Evolutionary conservation across 2,329 filamentous ascomycete species (phyloP), one percentile per base, ranked within the genome.

Genomic region (Endocalyx cinctus): DNA sequence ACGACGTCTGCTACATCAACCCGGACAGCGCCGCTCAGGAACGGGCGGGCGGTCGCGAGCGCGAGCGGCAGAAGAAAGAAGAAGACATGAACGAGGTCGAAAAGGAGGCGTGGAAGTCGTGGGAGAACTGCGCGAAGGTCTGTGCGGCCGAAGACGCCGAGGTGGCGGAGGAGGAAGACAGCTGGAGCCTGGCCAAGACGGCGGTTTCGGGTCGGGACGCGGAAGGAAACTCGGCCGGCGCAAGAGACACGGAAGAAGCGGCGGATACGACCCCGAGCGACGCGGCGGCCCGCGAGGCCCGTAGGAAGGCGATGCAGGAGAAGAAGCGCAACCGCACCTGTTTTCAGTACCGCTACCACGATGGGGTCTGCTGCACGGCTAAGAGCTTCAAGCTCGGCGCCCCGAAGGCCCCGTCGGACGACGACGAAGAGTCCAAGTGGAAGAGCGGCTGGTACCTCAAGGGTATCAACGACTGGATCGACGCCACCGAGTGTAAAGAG

Each of bases 391-490:
- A 64, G 45, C 51, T 69, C 5, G 67, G 67, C 17, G 50, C 55
- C 22, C 65, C 66, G 8, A 57, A 53, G 41, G n/a, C n/a, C n/a
- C 19, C 43, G n/a, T 45, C 48, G 18, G 47, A 40, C 8, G 48
- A 51, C n/a, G 43, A 52, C 20, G 22, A 48, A 6, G 55, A 55
- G 26, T 51, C 49, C 10, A 57, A 48, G 22, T 64, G 60, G 56
- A 47, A 43, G 38, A 69, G 66, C 30, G 67, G 67, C 2, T 70
- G 67, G 67, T 61, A 69, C 37, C 44, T 67, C 20, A 54, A 64
- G 32, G 66, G 67, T 25, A 70, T 70, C 48, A 56, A 63, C 25
- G 59, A 67, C 38, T 71, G 67, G 67, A 65, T 69, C 31, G 54
- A 60, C 6, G 58, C 62, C 13, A 62, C 55, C 47, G 61, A 68